Conservation (phyloP, 768 basidiomycete genomes). For the Trametes coccinea region DNA sequence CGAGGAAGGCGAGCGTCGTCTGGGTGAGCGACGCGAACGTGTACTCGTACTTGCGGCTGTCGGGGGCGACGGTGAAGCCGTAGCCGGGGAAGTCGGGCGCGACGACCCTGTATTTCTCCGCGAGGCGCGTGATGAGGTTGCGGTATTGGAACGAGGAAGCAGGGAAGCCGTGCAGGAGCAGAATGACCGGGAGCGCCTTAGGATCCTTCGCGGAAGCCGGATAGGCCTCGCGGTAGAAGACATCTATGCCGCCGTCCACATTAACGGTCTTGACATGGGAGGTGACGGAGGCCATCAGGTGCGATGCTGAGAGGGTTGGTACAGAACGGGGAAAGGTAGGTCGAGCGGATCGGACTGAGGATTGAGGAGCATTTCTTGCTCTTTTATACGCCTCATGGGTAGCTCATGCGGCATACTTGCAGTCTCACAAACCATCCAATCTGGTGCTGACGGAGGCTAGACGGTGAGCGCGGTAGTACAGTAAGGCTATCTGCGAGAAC, state of each 20-base stretch:
- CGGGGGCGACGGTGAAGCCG: slow-evolving; percentile 47
- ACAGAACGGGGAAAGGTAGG: neutral
- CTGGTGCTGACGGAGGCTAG: neutral
- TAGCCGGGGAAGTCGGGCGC: slow-evolving; percentile 56
- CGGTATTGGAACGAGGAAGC: slow-evolving; percentile 50
- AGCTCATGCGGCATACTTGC: neutral
- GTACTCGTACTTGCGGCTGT: slow-evolving; percentile 38
- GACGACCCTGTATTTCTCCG: slow-evolving; percentile 42
- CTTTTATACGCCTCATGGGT: neutral
- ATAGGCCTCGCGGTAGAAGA: slow-evolving; percentile 49
- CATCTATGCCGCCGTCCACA: slow-evolving; percentile 36
- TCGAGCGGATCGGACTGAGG: neutral
- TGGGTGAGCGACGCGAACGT: slow-evolving; percentile 43
- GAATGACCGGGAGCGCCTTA: slow-evolving; percentile 31
- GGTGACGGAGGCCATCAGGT: slow-evolving; percentile 10
- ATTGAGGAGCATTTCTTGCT: neutral
- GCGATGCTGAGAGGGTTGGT: neutral
- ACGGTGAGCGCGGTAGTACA: too few relatives aligned
- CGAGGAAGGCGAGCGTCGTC: slow-evolving; percentile 44
- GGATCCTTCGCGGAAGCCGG: slow-evolving; percentile 19
- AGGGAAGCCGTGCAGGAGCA: slow-evolving; percentile 54
- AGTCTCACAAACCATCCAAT: too few relatives aligned
- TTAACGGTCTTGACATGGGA: slow-evolving; percentile 29
- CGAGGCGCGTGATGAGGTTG: slow-evolving; percentile 45
- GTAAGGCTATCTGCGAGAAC: too few relatives aligned